A percentile compares a stretch with the other conserved stretches of the same genome.
These are phyloP conservation scores for Thelonectria blattea DNA, from an alignment of 2,329 filamentous ascomycete species.

Conservation along the genomic window DNA sequence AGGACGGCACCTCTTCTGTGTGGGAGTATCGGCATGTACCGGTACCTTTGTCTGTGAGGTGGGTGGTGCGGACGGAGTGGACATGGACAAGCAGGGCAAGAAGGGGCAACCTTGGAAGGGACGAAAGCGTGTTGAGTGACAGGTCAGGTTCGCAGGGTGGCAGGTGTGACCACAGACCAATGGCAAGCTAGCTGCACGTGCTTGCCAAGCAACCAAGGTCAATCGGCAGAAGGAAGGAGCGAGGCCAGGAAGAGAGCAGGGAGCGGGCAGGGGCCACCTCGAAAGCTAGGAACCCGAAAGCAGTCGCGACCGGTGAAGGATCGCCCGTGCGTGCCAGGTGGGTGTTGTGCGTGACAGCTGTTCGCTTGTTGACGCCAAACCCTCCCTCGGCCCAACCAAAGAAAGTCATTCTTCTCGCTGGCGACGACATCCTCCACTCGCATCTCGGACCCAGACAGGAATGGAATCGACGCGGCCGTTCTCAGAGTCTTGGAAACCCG, in stretches of 20 bases:
- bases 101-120: neutral
- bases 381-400: conserved; percentile 27
- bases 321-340: conserved; percentile 24
- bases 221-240: conserved; percentile 1
- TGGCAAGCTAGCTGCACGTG: conserved; percentile 11
- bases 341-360: conserved; percentile 30
- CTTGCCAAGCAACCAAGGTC: conserved; percentile 15
- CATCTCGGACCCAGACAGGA: conserved; percentile 33
- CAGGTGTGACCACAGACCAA: conserved; percentile 8
- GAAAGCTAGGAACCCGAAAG: neutral
- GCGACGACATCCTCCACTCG: conserved; percentile 29
- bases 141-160: conserved; percentile 7
- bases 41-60: neutral
- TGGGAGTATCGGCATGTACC: neutral
- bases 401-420: conserved; percentile 9
- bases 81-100: neutral
- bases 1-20: too few relatives aligned
- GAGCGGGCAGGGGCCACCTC: neutral
- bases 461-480: conserved; percentile 13
- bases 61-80: too few relatives aligned
- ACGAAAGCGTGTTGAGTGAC: conserved; percentile 5
- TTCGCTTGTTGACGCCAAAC: conserved; percentile 33
- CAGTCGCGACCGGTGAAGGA: conserved; percentile 32
- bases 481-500: neutral
- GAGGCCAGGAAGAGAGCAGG: neutral